phyloP scores from a whole-genome alignment of 2,329 filamentous ascomycete genomes.

The Aspergillus felis region DNA sequence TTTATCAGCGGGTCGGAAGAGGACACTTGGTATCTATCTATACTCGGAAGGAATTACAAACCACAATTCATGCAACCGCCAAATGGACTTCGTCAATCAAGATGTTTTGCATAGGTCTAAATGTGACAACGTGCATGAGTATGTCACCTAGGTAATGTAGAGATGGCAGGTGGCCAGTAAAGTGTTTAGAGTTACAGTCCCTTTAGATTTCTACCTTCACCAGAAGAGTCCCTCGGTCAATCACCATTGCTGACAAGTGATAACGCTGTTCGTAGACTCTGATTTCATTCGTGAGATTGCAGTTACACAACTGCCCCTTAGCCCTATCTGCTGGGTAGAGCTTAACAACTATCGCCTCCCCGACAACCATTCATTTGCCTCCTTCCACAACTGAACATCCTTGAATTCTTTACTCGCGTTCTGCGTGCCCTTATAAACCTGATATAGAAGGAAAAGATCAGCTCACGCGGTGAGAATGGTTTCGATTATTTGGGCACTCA shows the following conservation, averaged over 20 bases:
- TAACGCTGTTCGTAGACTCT: background rate
- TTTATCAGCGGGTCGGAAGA: constrained; percentile 22
- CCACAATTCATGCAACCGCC: background rate
- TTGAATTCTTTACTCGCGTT: constrained; percentile 50
- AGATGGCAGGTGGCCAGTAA: background rate
- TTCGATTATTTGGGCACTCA: constrained; percentile 35
- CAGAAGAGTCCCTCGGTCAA: background rate
- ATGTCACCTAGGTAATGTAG: background rate
- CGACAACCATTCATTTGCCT: constrained; percentile 57
- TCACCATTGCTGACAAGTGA: background rate
- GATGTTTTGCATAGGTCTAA: background rate
- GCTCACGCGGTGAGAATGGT: background rate
- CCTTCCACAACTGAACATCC: constrained; percentile 54
- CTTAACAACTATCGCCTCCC: constrained; percentile 29
- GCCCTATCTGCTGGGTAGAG: background rate
- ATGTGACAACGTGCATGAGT: background rate
- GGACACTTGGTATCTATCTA: constrained; percentile 31
- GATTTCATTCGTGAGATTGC: background rate
- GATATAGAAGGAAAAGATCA: background rate
- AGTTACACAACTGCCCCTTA: background rate
- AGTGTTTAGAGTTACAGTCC: background rate
- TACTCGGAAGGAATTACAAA: background rate
- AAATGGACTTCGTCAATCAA: background rate
- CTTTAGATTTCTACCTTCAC: constrained; percentile 4
- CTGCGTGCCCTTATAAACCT: constrained; percentile 59